Evolutionary conservation across 148 eudicot genomes (phyloP).

Genomic region (Amaranthus cruentus): DNA sequence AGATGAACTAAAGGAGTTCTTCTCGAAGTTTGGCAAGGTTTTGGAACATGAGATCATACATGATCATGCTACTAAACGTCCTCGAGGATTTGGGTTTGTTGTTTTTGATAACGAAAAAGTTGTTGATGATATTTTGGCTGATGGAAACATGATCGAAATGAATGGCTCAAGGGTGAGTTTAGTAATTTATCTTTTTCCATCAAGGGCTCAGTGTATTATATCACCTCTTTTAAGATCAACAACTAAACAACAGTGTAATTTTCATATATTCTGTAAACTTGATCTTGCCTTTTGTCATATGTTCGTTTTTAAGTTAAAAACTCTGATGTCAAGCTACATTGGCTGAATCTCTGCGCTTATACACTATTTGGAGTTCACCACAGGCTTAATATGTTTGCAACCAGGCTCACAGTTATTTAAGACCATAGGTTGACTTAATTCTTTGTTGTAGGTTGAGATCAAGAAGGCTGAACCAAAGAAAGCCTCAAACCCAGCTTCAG

Average conservation of each 20-base stretch:
- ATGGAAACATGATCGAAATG: constrained; percentile 70
- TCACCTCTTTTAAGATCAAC: not conserved
- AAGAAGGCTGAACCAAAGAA: constrained; percentile 92
- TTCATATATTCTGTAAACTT: not conserved
- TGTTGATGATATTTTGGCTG: constrained; percentile 47
- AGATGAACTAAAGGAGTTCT: constrained; percentile 70
- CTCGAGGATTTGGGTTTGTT: constrained; percentile 75
- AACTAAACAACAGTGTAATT: not conserved
- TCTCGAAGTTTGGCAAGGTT: constrained; percentile 62
- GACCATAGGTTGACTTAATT: constrained; percentile 30
- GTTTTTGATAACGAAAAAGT: constrained; percentile 56
- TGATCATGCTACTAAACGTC: constrained; percentile 66
- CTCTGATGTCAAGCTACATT: not conserved
- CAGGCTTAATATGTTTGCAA: constrained; percentile 12
- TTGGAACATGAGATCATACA: constrained; percentile 67
- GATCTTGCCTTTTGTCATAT: not conserved
- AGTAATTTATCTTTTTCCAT: constrained; percentile 5
- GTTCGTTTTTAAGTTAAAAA: not conserved
- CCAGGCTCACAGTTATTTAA: constrained; percentile 6
- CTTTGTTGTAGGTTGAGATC: constrained; percentile 70
- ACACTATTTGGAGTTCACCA: not conserved
- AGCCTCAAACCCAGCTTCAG: constrained; percentile 51
- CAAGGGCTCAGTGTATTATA: constrained; percentile 11
- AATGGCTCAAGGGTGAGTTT: constrained; percentile 55
- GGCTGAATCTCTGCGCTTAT: not conserved